Base-by-base conservation (phyloP, 257 asterid genomes). In the Capsicum chinense region DNA sequence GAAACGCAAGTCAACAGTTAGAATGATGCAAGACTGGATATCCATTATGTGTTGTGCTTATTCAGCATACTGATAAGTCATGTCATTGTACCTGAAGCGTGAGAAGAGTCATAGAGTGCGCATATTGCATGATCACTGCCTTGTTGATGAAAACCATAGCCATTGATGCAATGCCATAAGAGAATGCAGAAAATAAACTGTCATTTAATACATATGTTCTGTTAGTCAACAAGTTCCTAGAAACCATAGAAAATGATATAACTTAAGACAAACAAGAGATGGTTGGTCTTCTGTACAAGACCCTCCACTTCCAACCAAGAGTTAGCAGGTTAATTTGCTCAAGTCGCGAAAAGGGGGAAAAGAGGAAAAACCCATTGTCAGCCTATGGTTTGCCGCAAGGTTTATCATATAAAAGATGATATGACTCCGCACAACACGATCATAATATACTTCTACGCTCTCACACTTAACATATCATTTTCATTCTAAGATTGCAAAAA, bases 91-190 rank as follows among this genome's bases (percentile, higher is more conserved):
- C 99, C 98, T 95, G 99, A 50, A 97, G 89, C 6, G 95, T 87
- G 26, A 97, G 97, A 83, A 97, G 98, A 73, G 97, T 93, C 99
- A 95, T 95, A 1, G 98, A 92, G 79, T 94, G 88, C 0, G 95
- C 85, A 88, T 94, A 95, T 85, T 93, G 97, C 98, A 97, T 94
- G 19, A 97, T 83, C 89, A 97, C 95, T 15, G 99, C 98, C 92
- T 97, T 95, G 86, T 97, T 95, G 90, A 97, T 95, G 85, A 97
- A 96, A 80, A 95, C 98, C 99, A 97, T 97, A 10, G 93, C 97
- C 99, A 97, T 97, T 10, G 98, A 97, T 52, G 98, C 85, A 86
- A 90, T 64, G 82, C 99, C 99, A 90, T 93, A 97, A 1, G 98
- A 91, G 48, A 93, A 14, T 50, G 98, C 99, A 16, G 98, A 88